Conservation (phyloP, 768 basidiomycete species). For the Leucocoprinus sp. region DNA sequence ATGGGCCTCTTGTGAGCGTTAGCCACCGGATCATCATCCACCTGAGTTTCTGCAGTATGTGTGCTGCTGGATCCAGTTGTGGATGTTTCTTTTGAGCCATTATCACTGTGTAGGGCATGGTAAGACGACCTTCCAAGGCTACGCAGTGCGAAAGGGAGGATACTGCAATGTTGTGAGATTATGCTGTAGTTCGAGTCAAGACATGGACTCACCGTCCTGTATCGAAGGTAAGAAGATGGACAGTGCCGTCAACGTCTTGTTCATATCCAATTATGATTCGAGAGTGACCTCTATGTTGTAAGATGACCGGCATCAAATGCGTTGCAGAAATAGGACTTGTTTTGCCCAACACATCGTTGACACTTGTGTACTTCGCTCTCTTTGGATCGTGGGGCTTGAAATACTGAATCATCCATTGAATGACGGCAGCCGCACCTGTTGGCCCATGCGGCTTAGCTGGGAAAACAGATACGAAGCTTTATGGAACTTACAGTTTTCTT, state of each 20-base stretch:
- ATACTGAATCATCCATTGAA: conserved; percentile 71
- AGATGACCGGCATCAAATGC: conserved; percentile 68
- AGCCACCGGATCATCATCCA: not conserved
- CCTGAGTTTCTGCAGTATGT: not conserved
- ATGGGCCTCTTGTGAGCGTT: not conserved
- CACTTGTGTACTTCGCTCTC: conserved; percentile 28
- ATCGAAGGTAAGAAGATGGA: conserved; percentile 71
- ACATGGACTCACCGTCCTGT: conserved; percentile 47
- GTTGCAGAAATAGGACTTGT: conserved; percentile 44
- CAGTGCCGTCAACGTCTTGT: conserved; percentile 42
- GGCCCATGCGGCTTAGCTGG: not conserved
- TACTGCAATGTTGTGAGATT: not conserved
- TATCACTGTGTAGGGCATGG: not conserved
- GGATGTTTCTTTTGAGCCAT: no score
- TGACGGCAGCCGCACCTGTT: conserved; percentile 39
- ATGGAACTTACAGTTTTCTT: conserved; percentile 31
- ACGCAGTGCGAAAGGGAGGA: conserved; percentile 7
- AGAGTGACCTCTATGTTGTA: conserved; percentile 85
- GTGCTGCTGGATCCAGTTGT: no score
- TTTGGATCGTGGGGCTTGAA: conserved; percentile 35
- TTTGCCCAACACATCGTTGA: conserved; percentile 44
- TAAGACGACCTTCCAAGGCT: conserved; percentile 6
- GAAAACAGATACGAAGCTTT: not conserved
- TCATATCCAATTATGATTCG: conserved; percentile 82
- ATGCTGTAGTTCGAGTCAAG: not conserved